Evolutionary conservation across 441 rosid species (phyloP).

Genomic region (Biscutella laevigata): DNA sequence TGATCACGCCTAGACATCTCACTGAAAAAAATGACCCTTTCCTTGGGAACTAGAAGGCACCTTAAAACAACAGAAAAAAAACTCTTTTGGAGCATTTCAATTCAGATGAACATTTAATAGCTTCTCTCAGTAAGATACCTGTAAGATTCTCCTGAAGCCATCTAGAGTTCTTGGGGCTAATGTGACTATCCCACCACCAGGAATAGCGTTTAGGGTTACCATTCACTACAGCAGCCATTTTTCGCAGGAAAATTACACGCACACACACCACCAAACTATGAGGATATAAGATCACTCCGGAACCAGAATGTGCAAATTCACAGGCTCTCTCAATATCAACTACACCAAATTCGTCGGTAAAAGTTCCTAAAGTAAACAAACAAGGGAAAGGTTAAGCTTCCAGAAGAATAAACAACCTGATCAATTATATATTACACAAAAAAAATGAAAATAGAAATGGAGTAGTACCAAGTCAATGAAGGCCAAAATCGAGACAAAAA

Average conservation of each 20-base stretch:
- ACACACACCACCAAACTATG: slow-evolving; percentile 6
- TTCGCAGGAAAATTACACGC: slow-evolving; percentile 25
- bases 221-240: slow-evolving; percentile 46
- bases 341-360: not conserved
- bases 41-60: not conserved
- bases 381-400: slow-evolving; percentile 2
- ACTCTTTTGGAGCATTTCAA: not conserved
- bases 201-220: slow-evolving; percentile 60
- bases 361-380: not conserved
- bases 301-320: slow-evolving; percentile 1
- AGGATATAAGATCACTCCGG: not conserved
- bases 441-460: not conserved
- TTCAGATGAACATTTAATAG: not conserved
- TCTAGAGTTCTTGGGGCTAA: slow-evolving; percentile 83
- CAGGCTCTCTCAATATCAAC: not conserved
- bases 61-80: not conserved
- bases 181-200: slow-evolving; percentile 99
- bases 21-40: not conserved
- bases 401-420: not conserved
- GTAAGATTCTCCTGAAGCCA: slow-evolving; percentile 97
- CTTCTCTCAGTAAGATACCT: slow-evolving; percentile 33
- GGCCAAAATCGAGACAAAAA: not conserved
- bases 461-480: slow-evolving; percentile 26
- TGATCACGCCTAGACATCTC: not conserved
- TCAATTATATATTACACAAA: not conserved